Conservation (phyloP, 768 basidiomycete genomes). For the Lentinula boryana region DNA sequence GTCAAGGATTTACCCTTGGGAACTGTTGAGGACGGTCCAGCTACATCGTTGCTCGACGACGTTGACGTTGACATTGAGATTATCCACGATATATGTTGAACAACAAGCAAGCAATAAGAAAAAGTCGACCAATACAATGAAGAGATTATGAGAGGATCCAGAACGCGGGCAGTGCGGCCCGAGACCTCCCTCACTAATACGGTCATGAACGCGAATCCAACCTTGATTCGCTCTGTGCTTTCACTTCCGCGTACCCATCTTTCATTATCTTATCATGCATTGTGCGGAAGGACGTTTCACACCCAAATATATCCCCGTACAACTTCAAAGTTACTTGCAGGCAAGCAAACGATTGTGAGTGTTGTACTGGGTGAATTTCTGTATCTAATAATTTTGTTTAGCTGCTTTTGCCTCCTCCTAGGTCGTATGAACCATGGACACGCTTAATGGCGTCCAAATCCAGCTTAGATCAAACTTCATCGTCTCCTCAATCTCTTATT, state of each 20-base stretch:
- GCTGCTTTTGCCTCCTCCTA: not conserved
- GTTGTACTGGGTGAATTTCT: not conserved
- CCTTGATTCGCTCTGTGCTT: not conserved
- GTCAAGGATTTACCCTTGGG: slow-evolving; percentile 9
- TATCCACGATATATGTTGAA: not conserved
- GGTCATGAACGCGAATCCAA: not conserved
- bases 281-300: not conserved
- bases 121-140: slow-evolving; percentile 2
- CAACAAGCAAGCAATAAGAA: slow-evolving; percentile 7
- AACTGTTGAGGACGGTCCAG: slow-evolving; percentile 1
- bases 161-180: not conserved
- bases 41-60: slow-evolving; percentile 9
- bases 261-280: not conserved
- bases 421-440: not conserved
- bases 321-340: not conserved
- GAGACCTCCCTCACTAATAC: not conserved
- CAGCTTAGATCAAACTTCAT: not conserved
- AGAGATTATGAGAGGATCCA: not conserved
- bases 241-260: not conserved
- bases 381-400: not conserved
- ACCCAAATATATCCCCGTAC: not conserved
- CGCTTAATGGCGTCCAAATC: not conserved
- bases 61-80: slow-evolving; percentile 14
- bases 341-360: not conserved
- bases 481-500: not conserved